Evolutionary conservation across 331 rosid genomes (phyloP), one percentile per base, ranked within the genome.

Genomic region (Quercus lobata): DNA sequence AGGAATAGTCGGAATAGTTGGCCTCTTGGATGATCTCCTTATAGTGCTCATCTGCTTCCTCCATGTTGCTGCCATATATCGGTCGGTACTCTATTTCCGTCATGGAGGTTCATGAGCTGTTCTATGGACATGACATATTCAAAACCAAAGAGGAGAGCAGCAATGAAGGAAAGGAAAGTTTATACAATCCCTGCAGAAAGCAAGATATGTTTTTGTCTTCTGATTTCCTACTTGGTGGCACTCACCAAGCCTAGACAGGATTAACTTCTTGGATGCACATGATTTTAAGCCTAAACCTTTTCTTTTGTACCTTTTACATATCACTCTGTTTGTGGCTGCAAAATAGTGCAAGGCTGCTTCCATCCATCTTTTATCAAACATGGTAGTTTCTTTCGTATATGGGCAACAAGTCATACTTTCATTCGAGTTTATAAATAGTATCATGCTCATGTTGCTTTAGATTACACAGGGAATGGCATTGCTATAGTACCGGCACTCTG

Each of bases 1-100:
- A 95, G 99, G 92, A 53, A 81, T 95, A 76, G 34, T 93, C 55
- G 99, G 99, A 80, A 27, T 91, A 52, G 84, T 93, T 56, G 99
- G 99, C 70, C 84, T 93, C 32, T 22, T 95, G 80, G 99, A 95
- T 85, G 99, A 95, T 85, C 66, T 86, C 74, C 78, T 93, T 69
- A 69, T 95, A 77, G 81, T 57, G 74, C 90, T 95, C 15, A 74
- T 91, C n/a, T 91, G 89, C 84, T 88, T 88, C 88, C 93, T 95
- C 66, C 90, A 95, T 75, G 70, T 93, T 77, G 93, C 98, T 74
- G 87, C 99, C 57, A 75, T 93, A 41, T 95, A 91, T 78, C 90
- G 94, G 80, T 88, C 96, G 0, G 90, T 93, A 11, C 98, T 93
- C 63, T 84, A 89, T 79, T n/a, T 2, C 69, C 96, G 97, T 27